These are phyloP conservation scores for Xerocomus brunneocitrinus DNA, from an alignment of 768 basidiomycete species.

Conservation along the genomic window DNA sequence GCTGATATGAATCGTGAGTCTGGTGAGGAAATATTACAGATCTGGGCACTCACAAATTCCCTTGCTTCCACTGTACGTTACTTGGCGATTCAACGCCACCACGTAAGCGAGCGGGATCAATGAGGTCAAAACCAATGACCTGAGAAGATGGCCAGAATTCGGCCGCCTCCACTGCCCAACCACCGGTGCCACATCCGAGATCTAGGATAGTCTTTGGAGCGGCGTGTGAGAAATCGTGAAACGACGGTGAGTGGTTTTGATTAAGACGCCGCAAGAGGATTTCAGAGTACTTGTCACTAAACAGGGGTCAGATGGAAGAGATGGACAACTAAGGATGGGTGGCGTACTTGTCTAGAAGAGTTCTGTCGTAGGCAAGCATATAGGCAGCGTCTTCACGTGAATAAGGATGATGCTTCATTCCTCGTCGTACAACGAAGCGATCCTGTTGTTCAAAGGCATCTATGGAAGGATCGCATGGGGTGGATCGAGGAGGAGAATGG, in stretches of 20 bases:
- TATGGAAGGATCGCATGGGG: slow-evolving; percentile 8
- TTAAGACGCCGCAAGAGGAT: slow-evolving; percentile 52
- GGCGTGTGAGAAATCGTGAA: slow-evolving; percentile 47
- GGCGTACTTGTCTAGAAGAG: slow-evolving; percentile 54
- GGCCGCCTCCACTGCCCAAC: slow-evolving; percentile 64
- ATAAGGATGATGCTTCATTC: slow-evolving; percentile 55
- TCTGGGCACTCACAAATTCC: slow-evolving; percentile 57
- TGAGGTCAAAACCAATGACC: slow-evolving; percentile 64
- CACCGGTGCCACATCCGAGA: slow-evolving; percentile 69
- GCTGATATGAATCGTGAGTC: slow-evolving; percentile 32
- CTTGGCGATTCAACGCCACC: slow-evolving; percentile 36
- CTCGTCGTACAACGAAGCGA: slow-evolving; percentile 24
- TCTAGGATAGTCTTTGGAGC: slow-evolving; percentile 59
- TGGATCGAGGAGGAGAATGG: not conserved
- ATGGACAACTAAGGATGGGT: slow-evolving; percentile 7
- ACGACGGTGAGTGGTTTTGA: slow-evolving; percentile 52
- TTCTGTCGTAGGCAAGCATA: slow-evolving; percentile 62
- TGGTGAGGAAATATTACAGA: not conserved
- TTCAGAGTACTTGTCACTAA: slow-evolving; percentile 59
- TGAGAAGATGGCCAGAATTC: slow-evolving; percentile 54
- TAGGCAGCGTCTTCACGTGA: slow-evolving; percentile 46
- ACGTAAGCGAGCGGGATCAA: slow-evolving; percentile 32
- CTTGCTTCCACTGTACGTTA: slow-evolving; percentile 48
- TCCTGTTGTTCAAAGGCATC: slow-evolving; percentile 21
- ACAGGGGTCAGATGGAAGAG: slow-evolving; percentile 7